Conservation (phyloP, 2,329 filamentous ascomycete species). For the Penicillium sp. region DNA sequence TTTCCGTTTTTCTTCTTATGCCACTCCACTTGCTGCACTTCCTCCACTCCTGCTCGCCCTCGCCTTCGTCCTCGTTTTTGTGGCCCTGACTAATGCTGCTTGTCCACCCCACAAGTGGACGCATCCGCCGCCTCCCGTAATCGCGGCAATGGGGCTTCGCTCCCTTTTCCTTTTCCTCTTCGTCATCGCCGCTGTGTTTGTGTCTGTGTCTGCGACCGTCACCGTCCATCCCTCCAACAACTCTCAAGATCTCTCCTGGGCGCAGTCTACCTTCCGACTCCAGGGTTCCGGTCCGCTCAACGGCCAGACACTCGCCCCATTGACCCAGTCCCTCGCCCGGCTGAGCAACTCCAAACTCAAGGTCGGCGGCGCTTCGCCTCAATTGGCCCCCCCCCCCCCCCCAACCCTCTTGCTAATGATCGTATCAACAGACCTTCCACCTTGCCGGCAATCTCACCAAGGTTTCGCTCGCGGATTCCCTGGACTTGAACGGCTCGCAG, state of each 20-base stretch:
- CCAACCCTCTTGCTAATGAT: constrained; percentile 7
- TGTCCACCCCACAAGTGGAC: constrained; percentile 13
- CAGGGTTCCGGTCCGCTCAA: constrained; percentile 21
- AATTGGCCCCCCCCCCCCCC: neutral
- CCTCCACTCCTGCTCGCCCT: constrained; percentile 5
- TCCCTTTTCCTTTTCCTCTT: constrained; percentile 14
- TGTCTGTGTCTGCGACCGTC: constrained; percentile 17
- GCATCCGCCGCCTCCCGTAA: constrained; percentile 10
- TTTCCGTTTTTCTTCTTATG: constrained; percentile 20
- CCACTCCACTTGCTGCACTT: constrained; percentile 13
- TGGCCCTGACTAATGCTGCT: constrained; percentile 21
- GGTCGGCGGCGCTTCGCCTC: constrained; percentile 19
- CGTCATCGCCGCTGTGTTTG: constrained; percentile 5
- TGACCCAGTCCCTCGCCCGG: constrained; percentile 26
- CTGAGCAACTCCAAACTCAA: constrained; percentile 18
- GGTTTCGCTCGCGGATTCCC: constrained; percentile 31
- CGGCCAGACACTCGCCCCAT: constrained; percentile 24
- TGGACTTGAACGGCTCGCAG: constrained; percentile 22
- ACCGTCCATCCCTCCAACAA: constrained; percentile 32
- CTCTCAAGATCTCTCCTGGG: constrained; percentile 25
- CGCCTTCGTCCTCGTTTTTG: constrained; percentile 9
- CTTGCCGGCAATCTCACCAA: constrained; percentile 28
- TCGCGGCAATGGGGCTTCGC: constrained; percentile 12
- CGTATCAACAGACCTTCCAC: constrained; percentile 25
- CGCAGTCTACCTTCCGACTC: constrained; percentile 24